Evolutionary conservation across 495 filamentous ascomycete species (phyloP), one percentile per base, ranked within the genome.

Genomic region (Neurospora sp.): DNA sequence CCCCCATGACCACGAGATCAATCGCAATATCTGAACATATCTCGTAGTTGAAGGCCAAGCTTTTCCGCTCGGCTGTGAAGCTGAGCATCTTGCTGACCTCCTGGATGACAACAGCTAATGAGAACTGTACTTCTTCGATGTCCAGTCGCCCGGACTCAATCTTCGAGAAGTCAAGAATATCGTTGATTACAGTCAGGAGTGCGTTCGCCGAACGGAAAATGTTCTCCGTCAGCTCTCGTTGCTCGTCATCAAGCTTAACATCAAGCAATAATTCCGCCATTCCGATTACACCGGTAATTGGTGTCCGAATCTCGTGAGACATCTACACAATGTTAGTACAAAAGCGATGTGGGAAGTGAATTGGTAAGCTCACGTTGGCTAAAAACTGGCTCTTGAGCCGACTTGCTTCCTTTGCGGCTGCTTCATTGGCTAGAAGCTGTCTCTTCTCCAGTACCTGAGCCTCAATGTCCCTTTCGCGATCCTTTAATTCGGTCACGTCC

Each of bases 101-200:
- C 40, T 88, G 80, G 0, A 95, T 86, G n/a, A 94, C 87, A 1
- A 91, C 79, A 6, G 89, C 89, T 14, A 96, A 83, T 6, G 90
- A 91, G 76, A 97, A 97, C 59, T 92, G 91, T 7, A 92, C 89
- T 70, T 92, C 89, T 81, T 93, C 91, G 40, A 93, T 89, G 74
- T 93, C 91, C 16, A 93, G 78, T 8, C 86, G 81, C 4, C 92
- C 93, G 12, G 90, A 92, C 73, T 95, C 94, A 20, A 97, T 87
- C 76, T 96, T 97, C 3, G 92, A 94, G 74, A 95, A 91, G 78
- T 96, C 94, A 3, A 97, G 83, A 44, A 96, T 94, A 75, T 97
- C 93, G 72, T 97, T 96, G 79, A 97, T 96, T 31, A 97, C 90
- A 4, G 91, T 92, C 22, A 97, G 81, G n/a, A 97, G 82, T 3